Percentiles rank a stretch among this genome's conserved stretches.
Conservation (phyloP, 208 protist genomes). For the Acanthamoeba castellanii region DNA sequence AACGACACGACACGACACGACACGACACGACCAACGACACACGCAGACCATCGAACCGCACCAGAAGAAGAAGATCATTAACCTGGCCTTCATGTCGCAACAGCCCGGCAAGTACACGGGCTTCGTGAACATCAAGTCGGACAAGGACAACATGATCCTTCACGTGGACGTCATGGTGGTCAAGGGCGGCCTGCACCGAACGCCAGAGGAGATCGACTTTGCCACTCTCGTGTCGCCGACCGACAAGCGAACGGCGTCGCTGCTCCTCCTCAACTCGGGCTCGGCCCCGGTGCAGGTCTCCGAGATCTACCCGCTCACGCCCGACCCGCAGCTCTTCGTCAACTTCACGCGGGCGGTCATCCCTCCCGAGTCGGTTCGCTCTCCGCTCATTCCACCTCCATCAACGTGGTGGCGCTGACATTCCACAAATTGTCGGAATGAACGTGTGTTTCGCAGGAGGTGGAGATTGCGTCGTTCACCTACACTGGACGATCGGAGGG, state of each 20-base stretch:
- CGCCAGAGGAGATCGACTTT: slow-evolving; percentile 72
- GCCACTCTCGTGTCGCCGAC: slow-evolving; percentile 43
- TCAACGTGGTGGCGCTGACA: too few relatives aligned
- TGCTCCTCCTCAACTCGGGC: slow-evolving; percentile 68
- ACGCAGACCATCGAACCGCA: slow-evolving; percentile 63
- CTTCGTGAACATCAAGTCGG: slow-evolving; percentile 74
- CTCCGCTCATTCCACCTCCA: not conserved
- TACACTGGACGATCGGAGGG: slow-evolving; percentile 48
- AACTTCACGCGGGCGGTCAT: slow-evolving; percentile 65
- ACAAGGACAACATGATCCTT: slow-evolving; percentile 75
- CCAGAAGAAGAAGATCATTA: slow-evolving; percentile 45
- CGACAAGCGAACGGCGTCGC: slow-evolving; percentile 23
- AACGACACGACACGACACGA: not conserved
- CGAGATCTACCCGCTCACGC: slow-evolving; percentile 69
- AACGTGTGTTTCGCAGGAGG: not conserved
- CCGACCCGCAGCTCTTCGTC: slow-evolving; percentile 63
- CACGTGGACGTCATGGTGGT: slow-evolving; percentile 71
- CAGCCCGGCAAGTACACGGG: slow-evolving; percentile 70
- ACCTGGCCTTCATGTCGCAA: slow-evolving; percentile 69
- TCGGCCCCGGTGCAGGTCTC: slow-evolving; percentile 66
- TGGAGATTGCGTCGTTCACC: slow-evolving; percentile 62
- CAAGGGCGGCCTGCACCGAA: slow-evolving; percentile 67
- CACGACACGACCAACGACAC: not conserved
- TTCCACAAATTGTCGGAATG: too few relatives aligned
- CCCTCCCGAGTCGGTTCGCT: slow-evolving; percentile 12